Conservation (phyloP, 495 filamentous ascomycete genomes). For the Oidiodendron maius region DNA sequence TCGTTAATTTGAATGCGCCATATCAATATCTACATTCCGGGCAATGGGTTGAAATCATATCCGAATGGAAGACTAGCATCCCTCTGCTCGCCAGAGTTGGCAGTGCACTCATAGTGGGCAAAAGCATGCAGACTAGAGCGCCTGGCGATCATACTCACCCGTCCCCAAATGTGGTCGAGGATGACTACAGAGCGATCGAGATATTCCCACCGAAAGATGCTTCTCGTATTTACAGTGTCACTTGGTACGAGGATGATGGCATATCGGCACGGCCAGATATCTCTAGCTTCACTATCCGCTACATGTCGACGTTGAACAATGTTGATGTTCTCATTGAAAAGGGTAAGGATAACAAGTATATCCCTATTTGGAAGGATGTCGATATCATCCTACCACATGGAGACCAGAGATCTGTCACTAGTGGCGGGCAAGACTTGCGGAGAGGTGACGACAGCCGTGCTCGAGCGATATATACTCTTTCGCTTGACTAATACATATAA, state of each 20-base stretch:
- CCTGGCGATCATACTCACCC: conserved; percentile 49
- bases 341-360: conserved; percentile 33
- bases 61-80: conserved; percentile 54
- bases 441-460: not conserved
- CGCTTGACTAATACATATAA: not conserved
- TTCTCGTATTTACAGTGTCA: conserved; percentile 33
- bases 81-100: conserved; percentile 58
- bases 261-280: conserved; percentile 40
- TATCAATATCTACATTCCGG: conserved; percentile 53
- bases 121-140: conserved; percentile 47
- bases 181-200: conserved; percentile 58
- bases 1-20: conserved; percentile 55
- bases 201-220: conserved; percentile 50
- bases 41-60: conserved; percentile 52
- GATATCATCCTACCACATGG: not conserved
- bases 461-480: not conserved
- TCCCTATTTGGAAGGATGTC: conserved; percentile 40
- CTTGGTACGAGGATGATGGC: conserved; percentile 63
- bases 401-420: not conserved
- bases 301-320: conserved; percentile 37
- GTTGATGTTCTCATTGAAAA: conserved; percentile 33
- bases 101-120: conserved; percentile 52
- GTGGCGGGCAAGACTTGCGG: not conserved
- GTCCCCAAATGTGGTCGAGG: conserved; percentile 45
- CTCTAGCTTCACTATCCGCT: conserved; percentile 35